These are phyloP conservation scores for Primulina tabacum DNA, from an alignment of 257 asterid genomes.

Conservation along the genomic window DNA sequence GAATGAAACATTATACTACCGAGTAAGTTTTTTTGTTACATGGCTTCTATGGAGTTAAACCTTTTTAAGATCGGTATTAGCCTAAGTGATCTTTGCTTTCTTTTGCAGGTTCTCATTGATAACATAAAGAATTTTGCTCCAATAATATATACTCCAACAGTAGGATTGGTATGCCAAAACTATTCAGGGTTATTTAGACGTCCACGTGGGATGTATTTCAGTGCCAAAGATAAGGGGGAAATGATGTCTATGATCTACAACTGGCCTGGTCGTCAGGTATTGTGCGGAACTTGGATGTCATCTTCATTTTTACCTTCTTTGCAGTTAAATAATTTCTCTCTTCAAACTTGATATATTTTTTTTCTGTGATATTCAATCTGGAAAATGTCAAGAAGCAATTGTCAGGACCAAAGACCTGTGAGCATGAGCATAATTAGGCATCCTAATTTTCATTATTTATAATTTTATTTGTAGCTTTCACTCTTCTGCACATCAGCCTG, in stretches of 20 bases:
- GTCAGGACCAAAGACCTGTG: neutral
- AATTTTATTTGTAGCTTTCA: neutral
- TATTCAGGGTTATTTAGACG: constrained; percentile 96
- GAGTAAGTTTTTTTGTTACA: constrained; percentile 55
- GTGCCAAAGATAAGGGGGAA: constrained; percentile 99
- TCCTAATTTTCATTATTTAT: constrained; percentile 18
- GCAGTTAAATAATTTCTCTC: neutral
- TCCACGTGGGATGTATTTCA: constrained; percentile 99
- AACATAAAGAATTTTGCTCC: constrained; percentile 93
- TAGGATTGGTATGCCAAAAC: constrained; percentile 97
- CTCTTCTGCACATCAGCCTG: neutral
- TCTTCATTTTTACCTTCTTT: constrained; percentile 17
- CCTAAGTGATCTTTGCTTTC: constrained; percentile 21
- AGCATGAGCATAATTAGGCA: neutral
- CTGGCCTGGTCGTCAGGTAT: constrained; percentile 90
- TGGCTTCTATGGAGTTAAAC: constrained; percentile 14
- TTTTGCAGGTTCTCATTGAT: constrained; percentile 80
- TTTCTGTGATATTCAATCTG: constrained; percentile 3
- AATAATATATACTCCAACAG: constrained; percentile 93
- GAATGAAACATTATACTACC: constrained; percentile 93
- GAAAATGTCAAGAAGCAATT: constrained; percentile 3
- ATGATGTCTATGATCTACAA: constrained; percentile 99
- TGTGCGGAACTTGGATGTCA: constrained; percentile 20
- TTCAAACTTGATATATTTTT: constrained; percentile 1
- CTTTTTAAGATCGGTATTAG: constrained; percentile 18